These are phyloP conservation scores for Lecanosticta acicola DNA, from an alignment of 2,329 filamentous ascomycete genomes.

Conservation along the genomic window DNA sequence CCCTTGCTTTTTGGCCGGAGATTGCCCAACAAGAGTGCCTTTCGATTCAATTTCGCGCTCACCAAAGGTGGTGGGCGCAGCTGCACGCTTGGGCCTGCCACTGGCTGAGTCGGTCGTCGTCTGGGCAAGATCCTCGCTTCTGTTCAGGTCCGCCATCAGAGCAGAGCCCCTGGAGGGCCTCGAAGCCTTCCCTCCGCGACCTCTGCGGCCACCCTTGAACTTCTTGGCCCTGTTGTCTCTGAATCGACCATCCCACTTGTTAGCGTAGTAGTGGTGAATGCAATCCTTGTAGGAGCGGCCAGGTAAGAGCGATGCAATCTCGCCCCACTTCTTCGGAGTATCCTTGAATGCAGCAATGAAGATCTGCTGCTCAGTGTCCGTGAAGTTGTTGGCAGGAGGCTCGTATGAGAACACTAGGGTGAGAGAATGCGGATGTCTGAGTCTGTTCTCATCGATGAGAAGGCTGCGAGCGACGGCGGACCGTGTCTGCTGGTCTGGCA, in stretches of 20 bases:
- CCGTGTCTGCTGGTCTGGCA: constrained; percentile 63
- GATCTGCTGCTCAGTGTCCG: constrained; percentile 59
- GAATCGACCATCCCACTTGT: constrained; percentile 67
- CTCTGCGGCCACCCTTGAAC: constrained; percentile 30
- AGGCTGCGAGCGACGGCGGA: constrained; percentile 54
- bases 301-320: constrained; percentile 62
- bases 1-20: constrained; percentile 37
- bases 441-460: constrained; percentile 62
- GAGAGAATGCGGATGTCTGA: constrained; percentile 59
- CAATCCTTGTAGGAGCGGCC: constrained; percentile 69
- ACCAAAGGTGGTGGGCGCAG: constrained; percentile 67
- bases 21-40: constrained; percentile 52
- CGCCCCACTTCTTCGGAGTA: constrained; percentile 76
- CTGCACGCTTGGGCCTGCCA: constrained; percentile 47
- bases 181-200: constrained; percentile 45
- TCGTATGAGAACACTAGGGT: constrained; percentile 67
- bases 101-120: constrained; percentile 39
- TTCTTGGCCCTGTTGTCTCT: constrained; percentile 65
- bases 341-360: constrained; percentile 73
- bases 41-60: constrained; percentile 61
- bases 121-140: constrained; percentile 32
- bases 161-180: constrained; percentile 44
- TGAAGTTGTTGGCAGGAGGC: constrained; percentile 69
- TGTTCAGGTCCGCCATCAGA: constrained; percentile 60
- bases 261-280: constrained; percentile 81